These are phyloP conservation scores for Glomus cerebriforme DNA, from an alignment of 192 early-diverging fungal species.

Conservation along the genomic window DNA sequence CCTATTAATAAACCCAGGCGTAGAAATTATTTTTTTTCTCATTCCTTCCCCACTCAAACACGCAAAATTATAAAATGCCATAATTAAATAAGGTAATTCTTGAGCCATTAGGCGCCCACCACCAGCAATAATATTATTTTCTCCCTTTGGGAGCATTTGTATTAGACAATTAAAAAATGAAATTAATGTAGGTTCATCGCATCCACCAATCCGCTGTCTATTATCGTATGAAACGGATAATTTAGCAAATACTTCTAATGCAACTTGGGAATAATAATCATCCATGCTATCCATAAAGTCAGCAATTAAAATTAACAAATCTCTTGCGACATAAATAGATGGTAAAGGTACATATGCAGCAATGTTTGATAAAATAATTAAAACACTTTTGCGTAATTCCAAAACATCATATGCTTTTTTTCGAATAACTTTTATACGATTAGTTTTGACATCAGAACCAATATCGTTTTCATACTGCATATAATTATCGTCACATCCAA, in stretches of 20 bases:
- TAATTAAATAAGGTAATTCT: conserved; percentile 54
- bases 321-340: conserved; percentile 36
- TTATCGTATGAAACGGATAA: conserved; percentile 61
- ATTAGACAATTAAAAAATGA: conserved; percentile 40
- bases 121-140: conserved; percentile 31
- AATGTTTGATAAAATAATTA: conserved; percentile 68
- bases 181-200: conserved; percentile 37
- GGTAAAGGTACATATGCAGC: conserved; percentile 50
- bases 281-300: conserved; percentile 56
- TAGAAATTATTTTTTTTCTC: conserved; percentile 9
- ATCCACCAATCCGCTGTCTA: conserved; percentile 42
- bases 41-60: conserved; percentile 26
- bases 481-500: conserved; percentile 17
- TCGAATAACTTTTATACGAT: not conserved
- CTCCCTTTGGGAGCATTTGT: conserved; percentile 36
- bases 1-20: conserved; percentile 17
- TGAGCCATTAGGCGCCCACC: conserved; percentile 30
- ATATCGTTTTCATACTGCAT: not conserved
- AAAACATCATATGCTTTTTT: conserved; percentile 46
- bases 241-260: conserved; percentile 65
- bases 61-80: conserved; percentile 56
- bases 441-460: not conserved
- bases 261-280: conserved; percentile 61
- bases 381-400: conserved; percentile 65
- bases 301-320: conserved; percentile 49